A percentile compares a stretch with the other conserved stretches of the same genome.
phyloP scores from a whole-genome alignment of 768 basidiomycete species.

The Phylloporus arenicola region DNA sequence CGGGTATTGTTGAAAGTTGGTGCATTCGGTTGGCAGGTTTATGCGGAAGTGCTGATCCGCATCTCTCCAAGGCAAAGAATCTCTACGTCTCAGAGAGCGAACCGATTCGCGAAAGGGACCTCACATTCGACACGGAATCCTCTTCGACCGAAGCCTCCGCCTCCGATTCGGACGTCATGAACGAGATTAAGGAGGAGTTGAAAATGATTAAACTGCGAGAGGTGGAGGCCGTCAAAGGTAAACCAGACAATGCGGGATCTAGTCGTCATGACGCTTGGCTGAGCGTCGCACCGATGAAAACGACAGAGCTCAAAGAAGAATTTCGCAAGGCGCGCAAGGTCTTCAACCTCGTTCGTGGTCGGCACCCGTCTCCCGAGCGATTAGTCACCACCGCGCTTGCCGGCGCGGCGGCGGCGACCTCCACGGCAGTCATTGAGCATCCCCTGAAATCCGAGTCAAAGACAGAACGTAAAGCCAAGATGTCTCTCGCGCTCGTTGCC shows the following conservation, averaged over 20 bases:
- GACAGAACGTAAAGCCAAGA: conserved; percentile 45
- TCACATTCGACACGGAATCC: conserved; percentile 37
- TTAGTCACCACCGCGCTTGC: conserved; percentile 15
- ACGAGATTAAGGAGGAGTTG: conserved; percentile 25
- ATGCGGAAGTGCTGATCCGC: not conserved
- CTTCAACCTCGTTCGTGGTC: conserved; percentile 38
- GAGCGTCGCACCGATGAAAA: conserved; percentile 7
- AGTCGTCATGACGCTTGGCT: conserved; percentile 10
- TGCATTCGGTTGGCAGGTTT: not conserved
- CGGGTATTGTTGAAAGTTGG: conserved; percentile 78
- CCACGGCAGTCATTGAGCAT: conserved; percentile 15
- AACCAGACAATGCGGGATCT: not conserved
- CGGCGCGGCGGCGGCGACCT: conserved; percentile 3
- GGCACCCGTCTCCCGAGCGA: conserved; percentile 19
- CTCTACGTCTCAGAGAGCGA: conserved; percentile 47
- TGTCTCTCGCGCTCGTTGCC: conserved; percentile 67
- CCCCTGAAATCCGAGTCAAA: conserved; percentile 11
- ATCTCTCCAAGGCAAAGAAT: conserved; percentile 33
- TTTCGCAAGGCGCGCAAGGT: conserved; percentile 37
- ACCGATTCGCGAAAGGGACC: conserved; percentile 26
- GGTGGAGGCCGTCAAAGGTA: conserved; percentile 35
- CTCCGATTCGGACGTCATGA: conserved; percentile 25
- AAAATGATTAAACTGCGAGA: conserved; percentile 25
- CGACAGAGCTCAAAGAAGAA: conserved; percentile 36
- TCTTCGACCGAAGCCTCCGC: conserved; percentile 39